Evolutionary conservation across 208 protist genomes (phyloP).

Genomic region (Leishmania amazonensis): DNA sequence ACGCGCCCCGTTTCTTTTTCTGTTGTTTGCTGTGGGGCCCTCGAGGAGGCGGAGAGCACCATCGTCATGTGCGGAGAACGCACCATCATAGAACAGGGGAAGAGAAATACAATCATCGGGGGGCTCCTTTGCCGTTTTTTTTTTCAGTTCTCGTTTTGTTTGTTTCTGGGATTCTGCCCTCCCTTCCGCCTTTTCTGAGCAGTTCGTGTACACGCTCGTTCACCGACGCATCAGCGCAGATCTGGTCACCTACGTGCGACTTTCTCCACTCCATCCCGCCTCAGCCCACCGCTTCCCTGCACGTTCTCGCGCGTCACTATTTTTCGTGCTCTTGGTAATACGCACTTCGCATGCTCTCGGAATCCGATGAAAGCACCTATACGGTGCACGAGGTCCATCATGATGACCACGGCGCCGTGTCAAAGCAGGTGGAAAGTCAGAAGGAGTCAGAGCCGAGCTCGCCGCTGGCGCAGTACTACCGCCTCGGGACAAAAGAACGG

Average conservation of each 20-base stretch:
- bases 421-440: not conserved
- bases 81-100: not conserved
- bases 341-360: constrained; percentile 9
- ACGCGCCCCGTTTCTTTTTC: too few species aligned
- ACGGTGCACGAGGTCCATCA: constrained; percentile 22
- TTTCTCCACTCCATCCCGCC: not conserved
- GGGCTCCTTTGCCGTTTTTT: not conserved
- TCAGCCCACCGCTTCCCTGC: not conserved
- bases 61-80: not conserved
- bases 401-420: not conserved
- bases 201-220: not conserved
- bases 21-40: too few species aligned
- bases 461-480: constrained; percentile 40
- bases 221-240: not conserved
- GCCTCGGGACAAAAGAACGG: constrained; percentile 64
- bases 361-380: constrained; percentile 29
- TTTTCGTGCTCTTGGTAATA: not conserved
- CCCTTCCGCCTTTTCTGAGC: not conserved
- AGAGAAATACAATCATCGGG: not conserved
- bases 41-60: not conserved
- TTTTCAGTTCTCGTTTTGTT: not conserved
- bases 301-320: not conserved
- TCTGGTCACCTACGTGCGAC: not conserved
- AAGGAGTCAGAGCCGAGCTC: not conserved
- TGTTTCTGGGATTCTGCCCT: too few species aligned